A percentile compares a stretch with the other conserved stretches of the same genome.
Evolutionary conservation across 805 yeast genomes (phyloP).

Genomic region (Saccharomycopsis fermentans): DNA sequence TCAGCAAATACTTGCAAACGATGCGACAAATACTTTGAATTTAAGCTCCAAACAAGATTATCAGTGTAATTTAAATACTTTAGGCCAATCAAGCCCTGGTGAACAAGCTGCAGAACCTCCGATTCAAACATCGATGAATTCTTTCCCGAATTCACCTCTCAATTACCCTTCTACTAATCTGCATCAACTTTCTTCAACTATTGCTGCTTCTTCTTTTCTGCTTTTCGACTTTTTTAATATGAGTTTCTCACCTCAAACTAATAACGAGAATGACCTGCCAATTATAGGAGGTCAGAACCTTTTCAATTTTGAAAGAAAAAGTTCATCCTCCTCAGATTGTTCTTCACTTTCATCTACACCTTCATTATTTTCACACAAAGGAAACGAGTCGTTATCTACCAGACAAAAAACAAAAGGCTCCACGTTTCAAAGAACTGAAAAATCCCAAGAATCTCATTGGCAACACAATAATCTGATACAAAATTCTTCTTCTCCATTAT

Average conservation of each 20-base stretch:
- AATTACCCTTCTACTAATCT: not conserved
- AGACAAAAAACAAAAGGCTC: not conserved
- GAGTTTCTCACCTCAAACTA: not conserved
- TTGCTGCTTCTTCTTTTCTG: not conserved
- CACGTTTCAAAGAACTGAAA: not conserved
- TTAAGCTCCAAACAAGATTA: not conserved
- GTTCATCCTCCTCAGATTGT: not conserved
- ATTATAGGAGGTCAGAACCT: not conserved
- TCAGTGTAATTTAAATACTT: not conserved
- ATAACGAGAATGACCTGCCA: not conserved
- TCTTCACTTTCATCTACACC: constrained; percentile 3
- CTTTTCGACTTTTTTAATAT: not conserved
- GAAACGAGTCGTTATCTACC: not conserved
- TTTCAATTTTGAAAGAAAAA: not conserved
- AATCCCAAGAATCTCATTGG: not conserved
- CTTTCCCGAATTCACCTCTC: not conserved
- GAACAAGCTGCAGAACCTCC: not conserved
- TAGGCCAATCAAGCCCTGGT: not conserved
- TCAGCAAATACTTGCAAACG: constrained; percentile 10
- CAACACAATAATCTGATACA: not conserved
- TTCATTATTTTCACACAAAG: constrained; percentile 3
- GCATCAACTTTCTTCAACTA: not conserved
- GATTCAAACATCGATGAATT: not conserved
- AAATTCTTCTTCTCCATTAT: not conserved
- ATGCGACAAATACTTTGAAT: not conserved